Evolutionary conservation across 805 yeast species (phyloP).

Genomic region (Candida oleophila): DNA sequence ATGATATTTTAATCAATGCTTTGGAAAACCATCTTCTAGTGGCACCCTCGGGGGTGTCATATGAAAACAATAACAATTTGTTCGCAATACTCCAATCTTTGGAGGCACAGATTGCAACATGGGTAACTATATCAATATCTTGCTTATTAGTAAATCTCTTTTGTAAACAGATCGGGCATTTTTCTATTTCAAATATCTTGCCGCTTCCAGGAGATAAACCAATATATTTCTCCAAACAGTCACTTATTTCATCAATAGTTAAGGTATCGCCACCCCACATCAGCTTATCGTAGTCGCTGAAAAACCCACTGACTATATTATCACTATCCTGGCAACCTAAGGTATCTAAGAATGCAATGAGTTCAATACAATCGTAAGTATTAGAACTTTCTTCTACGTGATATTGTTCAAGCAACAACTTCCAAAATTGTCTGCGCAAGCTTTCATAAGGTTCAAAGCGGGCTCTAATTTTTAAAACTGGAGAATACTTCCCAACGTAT

Average conservation of each 20-base stretch:
- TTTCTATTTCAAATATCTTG: conserved; percentile 57
- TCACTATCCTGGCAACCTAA: conserved; percentile 54
- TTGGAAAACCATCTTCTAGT: conserved; percentile 87
- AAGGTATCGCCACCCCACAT: conserved; percentile 56
- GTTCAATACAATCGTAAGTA: conserved; percentile 56
- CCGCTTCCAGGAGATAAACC: conserved; percentile 16
- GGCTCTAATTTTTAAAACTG: conserved; percentile 58
- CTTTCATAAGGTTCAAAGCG: conserved; percentile 65
- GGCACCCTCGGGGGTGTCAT: conserved; percentile 79
- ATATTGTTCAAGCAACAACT: conserved; percentile 54
- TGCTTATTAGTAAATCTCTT: conserved; percentile 52
- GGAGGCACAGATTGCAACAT: conserved; percentile 82
- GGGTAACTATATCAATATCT: conserved; percentile 75
- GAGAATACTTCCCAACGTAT: conserved; percentile 40
- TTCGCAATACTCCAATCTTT: conserved; percentile 72
- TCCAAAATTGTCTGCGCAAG: conserved; percentile 71
- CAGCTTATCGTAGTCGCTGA: conserved; percentile 43
- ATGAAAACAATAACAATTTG: conserved; percentile 61
- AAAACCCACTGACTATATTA: conserved; percentile 54
- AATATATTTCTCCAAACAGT: conserved; percentile 44
- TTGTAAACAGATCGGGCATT: conserved; percentile 79
- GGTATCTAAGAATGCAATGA: conserved; percentile 62
- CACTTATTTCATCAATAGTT: conserved; percentile 45
- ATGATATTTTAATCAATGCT: conserved; percentile 76
- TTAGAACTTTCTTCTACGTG: conserved; percentile 31